phyloP scores from a whole-genome alignment of 768 basidiomycete species.

The Tylopilus balloui region DNA sequence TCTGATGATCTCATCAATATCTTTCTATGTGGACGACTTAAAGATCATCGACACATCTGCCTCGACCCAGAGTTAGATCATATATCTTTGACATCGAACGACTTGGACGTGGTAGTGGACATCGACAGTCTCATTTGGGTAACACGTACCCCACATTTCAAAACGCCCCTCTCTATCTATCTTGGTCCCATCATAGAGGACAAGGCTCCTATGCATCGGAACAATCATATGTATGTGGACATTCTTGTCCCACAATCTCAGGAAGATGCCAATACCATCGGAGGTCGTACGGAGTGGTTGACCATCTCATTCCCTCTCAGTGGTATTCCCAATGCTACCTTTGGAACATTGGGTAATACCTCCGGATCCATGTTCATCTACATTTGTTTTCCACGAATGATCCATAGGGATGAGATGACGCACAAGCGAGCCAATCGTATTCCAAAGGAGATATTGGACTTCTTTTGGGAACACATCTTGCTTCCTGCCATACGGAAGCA shows the following conservation, averaged over 20 bases:
- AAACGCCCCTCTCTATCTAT: not conserved
- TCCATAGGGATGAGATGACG: conserved; percentile 4
- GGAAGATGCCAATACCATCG: not conserved
- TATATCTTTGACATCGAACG: not conserved
- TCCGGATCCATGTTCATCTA: not conserved
- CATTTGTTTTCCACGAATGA: conserved; percentile 14
- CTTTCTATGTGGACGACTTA: too few species aligned
- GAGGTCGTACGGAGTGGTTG: conserved; percentile 5
- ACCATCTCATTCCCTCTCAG: conserved; percentile 1
- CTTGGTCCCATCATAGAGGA: not conserved
- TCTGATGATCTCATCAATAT: too few species aligned
- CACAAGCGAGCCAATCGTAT: not conserved
- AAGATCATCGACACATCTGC: too few species aligned
- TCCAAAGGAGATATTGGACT: conserved; percentile 8
- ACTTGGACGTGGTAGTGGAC: conserved; percentile 3
- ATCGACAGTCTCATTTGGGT: conserved; percentile 22
- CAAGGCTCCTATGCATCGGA: conserved; percentile 7
- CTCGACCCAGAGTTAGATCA: conserved; percentile 6
- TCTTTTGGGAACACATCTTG: conserved; percentile 7
- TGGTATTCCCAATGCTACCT: conserved; percentile 1
- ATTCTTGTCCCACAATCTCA: conserved; percentile 13
- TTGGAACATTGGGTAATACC: not conserved
- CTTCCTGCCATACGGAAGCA: conserved; percentile 4
- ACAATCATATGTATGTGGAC: conserved; percentile 18
- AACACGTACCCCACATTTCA: not conserved